Base-by-base conservation (phyloP, 2,329 filamentous ascomycete species). In the Pseudogymnoascus sp. region DNA sequence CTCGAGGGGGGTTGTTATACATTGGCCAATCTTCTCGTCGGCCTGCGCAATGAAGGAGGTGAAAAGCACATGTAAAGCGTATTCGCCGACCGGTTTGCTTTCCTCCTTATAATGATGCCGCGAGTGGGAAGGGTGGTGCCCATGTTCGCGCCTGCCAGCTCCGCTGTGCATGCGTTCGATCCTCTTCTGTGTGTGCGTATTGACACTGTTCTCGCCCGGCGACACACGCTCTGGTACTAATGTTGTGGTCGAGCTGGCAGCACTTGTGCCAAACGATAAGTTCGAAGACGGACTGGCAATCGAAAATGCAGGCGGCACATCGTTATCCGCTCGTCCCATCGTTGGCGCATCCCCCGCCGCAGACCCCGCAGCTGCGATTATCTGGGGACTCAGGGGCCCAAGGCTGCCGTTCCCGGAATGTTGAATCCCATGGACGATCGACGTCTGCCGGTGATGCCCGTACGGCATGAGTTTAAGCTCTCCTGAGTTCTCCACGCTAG, bases 31-130 rank as follows among this genome's bases (percentile, higher is more conserved):
- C 77, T 97, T 97, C 69, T 95, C 90, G 75, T 99, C 95, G n/a
- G 95, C 95, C 74, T 96, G 90, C 14, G 90, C 90, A 73, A 98
- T 95, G 77, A 99, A 99, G 66, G 93, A 92, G 69, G 95, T 98
- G 77, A 98, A 97, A 48, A 99, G 80, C 70, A 98, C 93, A 77
- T 98, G 93, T 66, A 99, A 80, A 19, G 95, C 95, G 83, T 96
- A 98, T 79, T 99, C 95, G 63, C 92, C 93, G n/a, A 97, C 93
- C 0, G 93, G 97, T 77, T 93, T 96, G 68, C 89, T 85, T 68
- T 96, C 91, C 62, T 89, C 85, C 69, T 85, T 85, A 70, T 87
- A 81, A 62, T 81, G 79, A 71, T 88, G 85, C 34, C 60, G 34
- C 37, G 90, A 93, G 71, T 92, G 87, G 14, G 90, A 90, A 69